Base-by-base conservation (phyloP, 1,284 basidiomycete genomes). In the Rhodotorula sp. region DNA sequence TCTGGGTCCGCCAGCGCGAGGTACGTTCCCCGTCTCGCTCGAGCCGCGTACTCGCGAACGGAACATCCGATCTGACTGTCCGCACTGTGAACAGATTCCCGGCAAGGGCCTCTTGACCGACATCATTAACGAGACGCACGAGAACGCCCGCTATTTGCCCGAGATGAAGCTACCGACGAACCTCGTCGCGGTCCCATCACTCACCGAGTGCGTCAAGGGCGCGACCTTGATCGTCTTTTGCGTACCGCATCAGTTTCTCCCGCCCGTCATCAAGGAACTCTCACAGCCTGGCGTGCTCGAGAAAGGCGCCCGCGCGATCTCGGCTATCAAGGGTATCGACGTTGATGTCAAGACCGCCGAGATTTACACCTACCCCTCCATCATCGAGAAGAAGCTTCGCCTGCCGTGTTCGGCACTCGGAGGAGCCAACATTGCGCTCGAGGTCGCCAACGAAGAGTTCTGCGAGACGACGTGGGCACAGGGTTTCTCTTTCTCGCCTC, bases 341-440 rank as follows among this genome's bases (percentile, higher is more conserved):
- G 83, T 85, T 54, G 78, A 83, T 66, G 85, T 86, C 70, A 80
- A 81, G 68, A 84, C 84, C 57, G 85, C 84, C 77, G 70, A 74
- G 46, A 74, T 74, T 58, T 69, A 74, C 72, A 74, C 72, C 54
- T 74, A 74, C 65, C 84, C 86, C 10, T 82, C 83, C 68, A 79
- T 86, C 55, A 85, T 87, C 71, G 82, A 85, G 77, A 78, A 80
- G 51, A 81, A 83, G 75, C 79, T 86, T 54, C 80, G 81, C 26
- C 81, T 83, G n/a, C 81, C 82, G 6, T 84, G 83, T 75, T 83
- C 82, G 1, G 85, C 85, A 4, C 77, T 86, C 8, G 83, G 81
- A 50, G 85, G 85, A 9, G 85, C 85, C 40, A 86, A 86, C 79
- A 86, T 86, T 57, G 85, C 85, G 30, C 82, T 85, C 65, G 85